phyloP scores from a whole-genome alignment of 768 basidiomycete genomes.

The Mrakia gelida region DNA sequence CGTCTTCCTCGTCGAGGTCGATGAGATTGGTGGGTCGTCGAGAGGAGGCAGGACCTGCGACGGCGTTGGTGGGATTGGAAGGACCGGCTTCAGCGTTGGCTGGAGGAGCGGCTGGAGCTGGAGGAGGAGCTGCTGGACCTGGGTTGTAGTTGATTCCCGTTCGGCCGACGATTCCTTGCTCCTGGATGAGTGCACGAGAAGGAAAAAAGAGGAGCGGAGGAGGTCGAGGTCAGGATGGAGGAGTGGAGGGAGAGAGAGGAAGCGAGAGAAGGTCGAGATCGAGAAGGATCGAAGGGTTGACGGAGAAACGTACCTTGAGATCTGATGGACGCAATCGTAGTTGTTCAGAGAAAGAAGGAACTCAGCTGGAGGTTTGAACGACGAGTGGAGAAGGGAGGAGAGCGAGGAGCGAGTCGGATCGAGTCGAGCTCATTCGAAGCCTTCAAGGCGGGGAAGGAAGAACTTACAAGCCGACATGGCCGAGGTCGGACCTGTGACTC shows the following conservation, averaged over 20 bases:
- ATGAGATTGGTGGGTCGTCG: neutral
- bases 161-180: conserved; percentile 31
- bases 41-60: conserved; percentile 1
- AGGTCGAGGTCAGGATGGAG: neutral
- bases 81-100: conserved; percentile 13
- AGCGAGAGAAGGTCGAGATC: neutral
- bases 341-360: too few species aligned
- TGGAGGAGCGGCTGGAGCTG: neutral
- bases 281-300: neutral
- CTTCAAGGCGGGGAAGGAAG: neutral
- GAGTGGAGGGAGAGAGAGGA: neutral
- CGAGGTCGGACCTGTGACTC: conserved; percentile 42
- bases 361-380: neutral
- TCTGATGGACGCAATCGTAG: neutral
- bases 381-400: neutral
- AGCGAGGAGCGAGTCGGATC: neutral
- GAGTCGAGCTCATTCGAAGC: neutral
- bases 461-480: conserved; percentile 44
- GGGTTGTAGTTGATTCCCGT: conserved; percentile 23
- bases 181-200: neutral
- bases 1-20: neutral
- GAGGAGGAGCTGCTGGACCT: neutral
- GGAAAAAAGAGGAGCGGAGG: neutral
- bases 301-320: conserved; percentile 14
- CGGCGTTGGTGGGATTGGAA: conserved; percentile 2